Evolutionary conservation across 2,329 filamentous ascomycete genomes (phyloP).

Genomic region (Penicillium sclerotigenum): DNA sequence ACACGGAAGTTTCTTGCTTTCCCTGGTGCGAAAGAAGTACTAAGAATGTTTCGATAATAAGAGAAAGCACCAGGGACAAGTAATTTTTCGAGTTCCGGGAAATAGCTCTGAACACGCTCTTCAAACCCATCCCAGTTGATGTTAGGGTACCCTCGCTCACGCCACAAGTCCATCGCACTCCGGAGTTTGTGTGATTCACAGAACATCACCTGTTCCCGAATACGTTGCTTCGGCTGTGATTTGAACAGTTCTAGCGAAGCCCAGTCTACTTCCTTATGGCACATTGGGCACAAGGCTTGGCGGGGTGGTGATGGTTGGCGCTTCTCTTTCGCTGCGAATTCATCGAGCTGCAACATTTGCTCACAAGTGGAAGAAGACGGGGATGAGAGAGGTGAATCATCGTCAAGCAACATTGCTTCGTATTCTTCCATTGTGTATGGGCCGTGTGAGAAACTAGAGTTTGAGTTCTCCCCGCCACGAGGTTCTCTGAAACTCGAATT

Average conservation of each 20-base stretch:
- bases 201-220: slow-evolving; percentile 50
- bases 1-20: slow-evolving; percentile 60
- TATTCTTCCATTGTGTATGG: slow-evolving; percentile 22
- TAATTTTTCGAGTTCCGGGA: slow-evolving; percentile 55
- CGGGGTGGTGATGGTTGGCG: slow-evolving; percentile 7
- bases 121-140: slow-evolving; percentile 68
- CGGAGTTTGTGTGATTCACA: slow-evolving; percentile 61
- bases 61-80: slow-evolving; percentile 54
- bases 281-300: slow-evolving; percentile 61
- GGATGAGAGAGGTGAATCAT: slow-evolving; percentile 32
- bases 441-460: slow-evolving; percentile 30
- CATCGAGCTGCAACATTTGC: slow-evolving; percentile 17
- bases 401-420: slow-evolving; percentile 18
- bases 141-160: slow-evolving; percentile 60
- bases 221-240: slow-evolving; percentile 31
- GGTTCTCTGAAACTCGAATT: slow-evolving; percentile 5
- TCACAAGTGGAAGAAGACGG: slow-evolving; percentile 19
- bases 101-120: slow-evolving; percentile 56
- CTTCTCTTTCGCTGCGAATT: background rate
- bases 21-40: slow-evolving; percentile 55
- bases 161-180: slow-evolving; percentile 52
- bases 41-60: slow-evolving; percentile 59
- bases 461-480: slow-evolving; percentile 11
- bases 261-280: slow-evolving; percentile 57
- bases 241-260: slow-evolving; percentile 55